These are phyloP conservation scores for Periconia macrospinosa DNA, from an alignment of 2,329 filamentous ascomycete species.

Conservation along the genomic window DNA sequence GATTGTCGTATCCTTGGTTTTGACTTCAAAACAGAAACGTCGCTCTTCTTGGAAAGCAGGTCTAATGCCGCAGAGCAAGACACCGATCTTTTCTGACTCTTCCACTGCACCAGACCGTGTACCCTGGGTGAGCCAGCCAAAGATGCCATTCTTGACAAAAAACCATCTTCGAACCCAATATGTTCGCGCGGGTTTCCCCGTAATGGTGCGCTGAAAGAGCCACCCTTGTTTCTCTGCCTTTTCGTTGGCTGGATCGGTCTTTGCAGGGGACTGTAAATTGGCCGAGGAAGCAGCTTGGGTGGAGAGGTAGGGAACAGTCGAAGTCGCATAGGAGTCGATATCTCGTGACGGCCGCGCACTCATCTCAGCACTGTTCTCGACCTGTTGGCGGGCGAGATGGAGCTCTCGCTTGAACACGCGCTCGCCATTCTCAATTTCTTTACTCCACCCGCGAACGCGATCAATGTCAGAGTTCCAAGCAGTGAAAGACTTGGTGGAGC, in stretches of 20 bases:
- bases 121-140: conserved; percentile 89
- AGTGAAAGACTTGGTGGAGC: conserved; percentile 61
- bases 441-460: conserved; percentile 86
- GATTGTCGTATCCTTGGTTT: conserved; percentile 91
- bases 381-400: conserved; percentile 73
- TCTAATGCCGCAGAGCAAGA: conserved; percentile 88
- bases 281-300: conserved; percentile 65
- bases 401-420: conserved; percentile 80
- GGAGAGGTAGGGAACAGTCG: conserved; percentile 85
- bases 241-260: conserved; percentile 50
- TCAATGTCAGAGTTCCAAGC: conserved; percentile 82
- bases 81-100: conserved; percentile 94
- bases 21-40: conserved; percentile 96
- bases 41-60: conserved; percentile 91
- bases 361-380: conserved; percentile 75
- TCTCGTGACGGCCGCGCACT: conserved; percentile 82
- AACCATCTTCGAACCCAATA: conserved; percentile 92
- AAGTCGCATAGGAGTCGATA: conserved; percentile 87
- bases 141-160: conserved; percentile 92
- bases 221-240: conserved; percentile 87
- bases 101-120: conserved; percentile 80
- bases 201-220: conserved; percentile 79
- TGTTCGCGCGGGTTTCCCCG: conserved; percentile 88
- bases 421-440: conserved; percentile 92
- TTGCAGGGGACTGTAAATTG: conserved; percentile 53